These are phyloP conservation scores for Microcos paniculata DNA, from an alignment of 345 rosid genomes.

Conservation along the genomic window DNA sequence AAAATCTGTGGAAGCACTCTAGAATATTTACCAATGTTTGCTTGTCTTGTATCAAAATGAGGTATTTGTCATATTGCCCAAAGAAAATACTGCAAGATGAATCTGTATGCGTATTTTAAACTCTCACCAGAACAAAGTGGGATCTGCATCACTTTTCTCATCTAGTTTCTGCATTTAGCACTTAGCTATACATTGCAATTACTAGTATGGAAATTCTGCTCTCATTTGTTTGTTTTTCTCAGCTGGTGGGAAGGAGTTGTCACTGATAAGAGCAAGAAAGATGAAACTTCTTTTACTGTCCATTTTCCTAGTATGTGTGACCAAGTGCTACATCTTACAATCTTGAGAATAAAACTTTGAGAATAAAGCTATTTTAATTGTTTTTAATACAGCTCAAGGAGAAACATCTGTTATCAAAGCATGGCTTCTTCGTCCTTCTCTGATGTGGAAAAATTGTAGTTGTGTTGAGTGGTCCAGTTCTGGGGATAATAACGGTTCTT, in stretches of 20 bases:
- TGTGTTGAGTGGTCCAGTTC: constrained; percentile 82
- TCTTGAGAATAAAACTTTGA: background rate
- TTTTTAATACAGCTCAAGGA: constrained; percentile 59
- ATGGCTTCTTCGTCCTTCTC: constrained; percentile 89
- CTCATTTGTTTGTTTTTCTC: constrained; percentile 9
- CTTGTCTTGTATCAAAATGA: background rate
- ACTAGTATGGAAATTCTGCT: too few relatives aligned
- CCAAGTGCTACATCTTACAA: background rate
- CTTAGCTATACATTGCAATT: background rate
- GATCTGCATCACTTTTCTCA: background rate
- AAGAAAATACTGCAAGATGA: background rate
- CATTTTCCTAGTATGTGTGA: constrained; percentile 66
- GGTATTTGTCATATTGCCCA: background rate
- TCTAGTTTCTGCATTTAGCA: background rate
- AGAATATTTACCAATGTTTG: background rate
- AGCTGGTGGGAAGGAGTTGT: constrained; percentile 98
- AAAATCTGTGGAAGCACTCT: background rate
- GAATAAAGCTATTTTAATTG: constrained; percentile 6
- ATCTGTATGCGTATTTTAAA: background rate
- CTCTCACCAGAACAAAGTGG: background rate
- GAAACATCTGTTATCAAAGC: constrained; percentile 57
- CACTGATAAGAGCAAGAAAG: constrained; percentile 78
- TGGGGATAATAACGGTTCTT: constrained; percentile 31
- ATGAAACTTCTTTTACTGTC: constrained; percentile 62
- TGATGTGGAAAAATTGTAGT: constrained; percentile 77